Base-by-base conservation (phyloP, 2,329 filamentous ascomycete species). In the Monilinia laxa region DNA sequence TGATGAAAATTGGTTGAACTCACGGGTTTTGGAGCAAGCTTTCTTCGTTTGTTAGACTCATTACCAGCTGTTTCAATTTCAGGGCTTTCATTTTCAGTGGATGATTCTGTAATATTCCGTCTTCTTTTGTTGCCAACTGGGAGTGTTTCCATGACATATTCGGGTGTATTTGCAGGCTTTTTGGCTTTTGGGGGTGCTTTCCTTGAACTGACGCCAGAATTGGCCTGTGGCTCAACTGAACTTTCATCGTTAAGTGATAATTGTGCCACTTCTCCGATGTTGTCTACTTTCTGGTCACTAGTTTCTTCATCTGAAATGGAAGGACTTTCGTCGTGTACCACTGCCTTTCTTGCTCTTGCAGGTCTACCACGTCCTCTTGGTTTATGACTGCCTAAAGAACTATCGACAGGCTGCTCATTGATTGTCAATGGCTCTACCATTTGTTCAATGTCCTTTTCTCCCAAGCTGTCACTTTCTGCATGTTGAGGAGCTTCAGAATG, bases 41-140 rank as follows among this genome's bases (percentile, higher is more conserved):
- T 60, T 38, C 45, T 51, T 51, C 58, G 28, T 51, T 60, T 60
- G 16, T 23, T 51, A 20, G 58, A 38, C 14, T n/a, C 31, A 38
- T 4, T 23, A 20, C 12, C 9, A 38, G 58, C 10, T 51, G 58
- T 51, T 25, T 23, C 4, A n/a, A 51, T 20, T 38, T 60, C 20
- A 3, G 18, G 9, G 3, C n/a, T 45, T 60, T 51, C 45, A 20
- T 2, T 51, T 51, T 45, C 58, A 40, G 12, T 35, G 20, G 58
- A 60, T 60, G 45, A 25, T 20, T 60, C 58, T 6, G 51, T 14
- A 20, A 38, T 25, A 51, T 60, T 45, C 6, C 45, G 31, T 60
- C 28, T 38, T 20, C 58, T 16, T 40, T 60, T 60, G 16, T 51
- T 60, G 28, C 25, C 28, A 49, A 25, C 4, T 38, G 45, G 28